A percentile compares a stretch with the other conserved stretches of the same genome.
These are phyloP conservation scores for Penicillium turbatum DNA, from an alignment of 495 filamentous ascomycete genomes.

Conservation along the genomic window DNA sequence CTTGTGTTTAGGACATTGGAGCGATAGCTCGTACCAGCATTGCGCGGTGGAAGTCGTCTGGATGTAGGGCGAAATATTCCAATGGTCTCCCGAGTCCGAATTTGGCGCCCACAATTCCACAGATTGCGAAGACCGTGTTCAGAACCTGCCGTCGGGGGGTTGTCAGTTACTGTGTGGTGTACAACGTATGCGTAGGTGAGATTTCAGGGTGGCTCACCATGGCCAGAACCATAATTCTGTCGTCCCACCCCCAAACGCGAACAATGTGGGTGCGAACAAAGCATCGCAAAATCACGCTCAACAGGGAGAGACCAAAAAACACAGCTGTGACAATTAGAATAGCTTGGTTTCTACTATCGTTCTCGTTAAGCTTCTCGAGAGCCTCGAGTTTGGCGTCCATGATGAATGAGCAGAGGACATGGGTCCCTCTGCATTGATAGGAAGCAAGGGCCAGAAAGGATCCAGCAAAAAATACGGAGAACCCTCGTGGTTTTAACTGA, in stretches of 20 bases:
- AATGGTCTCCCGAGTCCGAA: conserved; percentile 30
- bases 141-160: conserved; percentile 9
- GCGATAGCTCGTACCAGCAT: conserved; percentile 25
- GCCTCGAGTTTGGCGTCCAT: conserved; percentile 13
- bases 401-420: conserved; percentile 1
- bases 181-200: too few species aligned
- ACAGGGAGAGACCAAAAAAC: conserved; percentile 27
- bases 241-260: conserved; percentile 33
- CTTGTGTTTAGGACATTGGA: neutral
- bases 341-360: conserved; percentile 22
- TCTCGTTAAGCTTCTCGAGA: conserved; percentile 6
- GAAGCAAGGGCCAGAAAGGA: neutral
- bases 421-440: conserved; percentile 10
- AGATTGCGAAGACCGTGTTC: conserved; percentile 27
- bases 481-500: conserved; percentile 18
- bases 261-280: conserved; percentile 32
- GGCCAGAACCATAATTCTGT: conserved; percentile 27
- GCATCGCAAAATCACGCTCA: conserved; percentile 25
- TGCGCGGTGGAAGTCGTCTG: conserved; percentile 20
- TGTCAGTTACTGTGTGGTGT: neutral
- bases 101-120: conserved; percentile 26
- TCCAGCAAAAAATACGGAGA: neutral
- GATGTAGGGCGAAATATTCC: conserved; percentile 19
- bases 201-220: conserved; percentile 21
- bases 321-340: conserved; percentile 30